Conservation (phyloP, 1,139 yeast species). For the Sugiyamaella castrensis region DNA sequence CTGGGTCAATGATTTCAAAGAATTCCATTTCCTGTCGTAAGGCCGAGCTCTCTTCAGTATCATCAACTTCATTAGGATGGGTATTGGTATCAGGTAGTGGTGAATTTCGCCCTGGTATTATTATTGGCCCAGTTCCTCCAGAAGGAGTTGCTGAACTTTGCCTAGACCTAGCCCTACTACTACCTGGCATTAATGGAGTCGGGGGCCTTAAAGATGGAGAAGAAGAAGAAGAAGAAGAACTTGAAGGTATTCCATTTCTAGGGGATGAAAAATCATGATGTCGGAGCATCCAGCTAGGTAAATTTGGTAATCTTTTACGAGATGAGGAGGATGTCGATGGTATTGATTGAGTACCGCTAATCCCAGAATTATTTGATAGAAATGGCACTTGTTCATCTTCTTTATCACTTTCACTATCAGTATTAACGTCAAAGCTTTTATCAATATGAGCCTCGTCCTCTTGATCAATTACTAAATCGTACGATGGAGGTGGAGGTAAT, state of each 20-base stretch:
- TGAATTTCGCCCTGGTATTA: no score
- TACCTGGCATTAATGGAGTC: no score
- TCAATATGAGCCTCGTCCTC: background rate
- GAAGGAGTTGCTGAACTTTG: no score
- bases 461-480: constrained; percentile 4
- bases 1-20: constrained; percentile 44
- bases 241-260: background rate
- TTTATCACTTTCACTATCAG: constrained; percentile 1
- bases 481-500: constrained; percentile 3
- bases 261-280: constrained; percentile 11
- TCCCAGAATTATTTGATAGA: background rate
- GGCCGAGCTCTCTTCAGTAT: background rate
- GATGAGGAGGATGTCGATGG: no score
- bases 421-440: constrained; percentile 3
- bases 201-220: no score
- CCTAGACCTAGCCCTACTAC: no score
- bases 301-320: constrained; percentile 3
- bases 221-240: no score
- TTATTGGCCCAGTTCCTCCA: no score
- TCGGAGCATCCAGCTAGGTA: constrained; percentile 16
- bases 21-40: constrained; percentile 37
- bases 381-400: constrained; percentile 5
- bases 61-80: background rate
- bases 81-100: no score
- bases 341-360: no score